Percentiles rank a stretch among this genome's conserved stretches.
Conservation (phyloP, 2,329 filamentous ascomycete species). For the Claviceps citrina region DNA sequence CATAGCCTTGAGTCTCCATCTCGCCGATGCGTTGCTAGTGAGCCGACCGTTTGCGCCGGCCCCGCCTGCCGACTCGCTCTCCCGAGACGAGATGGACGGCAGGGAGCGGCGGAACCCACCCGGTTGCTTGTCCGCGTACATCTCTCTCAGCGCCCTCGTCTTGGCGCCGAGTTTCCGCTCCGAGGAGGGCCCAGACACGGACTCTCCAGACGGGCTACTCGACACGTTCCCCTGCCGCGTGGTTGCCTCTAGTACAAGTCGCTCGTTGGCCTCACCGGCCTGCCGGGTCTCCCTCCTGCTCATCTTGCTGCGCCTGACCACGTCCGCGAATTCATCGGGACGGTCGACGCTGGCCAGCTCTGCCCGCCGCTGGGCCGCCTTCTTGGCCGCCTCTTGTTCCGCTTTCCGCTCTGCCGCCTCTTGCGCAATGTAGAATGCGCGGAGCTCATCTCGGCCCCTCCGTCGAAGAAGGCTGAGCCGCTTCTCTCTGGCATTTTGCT, state of each 20-base stretch:
- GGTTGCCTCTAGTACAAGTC: conserved; percentile 3
- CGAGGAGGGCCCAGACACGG: conserved; percentile 7
- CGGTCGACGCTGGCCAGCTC: conserved; percentile 16
- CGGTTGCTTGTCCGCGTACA: conserved; percentile 16
- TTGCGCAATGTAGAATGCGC: conserved; percentile 28
- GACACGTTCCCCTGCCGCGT: conserved; percentile 6
- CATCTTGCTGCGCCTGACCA: conserved; percentile 18
- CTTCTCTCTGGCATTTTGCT: conserved; percentile 30
- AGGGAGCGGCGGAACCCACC: conserved; percentile 24
- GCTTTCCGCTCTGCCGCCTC: conserved; percentile 17
- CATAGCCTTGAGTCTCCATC: conserved; percentile 34
- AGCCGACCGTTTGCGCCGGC: conserved; percentile 15
- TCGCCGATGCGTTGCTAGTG: conserved; percentile 25
- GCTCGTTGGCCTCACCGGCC: conserved; percentile 11
- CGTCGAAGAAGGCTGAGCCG: conserved; percentile 35
- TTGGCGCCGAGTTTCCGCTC: conserved; percentile 15
- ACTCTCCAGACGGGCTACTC: conserved; percentile 7
- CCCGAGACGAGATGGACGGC: conserved; percentile 19
- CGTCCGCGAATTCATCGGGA: conserved; percentile 19
- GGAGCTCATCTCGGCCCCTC: conserved; percentile 35
- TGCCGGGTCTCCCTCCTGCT: conserved; percentile 19
- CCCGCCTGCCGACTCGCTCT: conserved; percentile 10
- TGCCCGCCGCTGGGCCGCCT: conserved; percentile 12
- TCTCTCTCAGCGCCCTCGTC: conserved; percentile 22
- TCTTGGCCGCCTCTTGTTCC: conserved; percentile 19